These are phyloP conservation scores for Geotrichum australiense DNA, from an alignment of 1,139 yeast genomes.

Conservation along the genomic window DNA sequence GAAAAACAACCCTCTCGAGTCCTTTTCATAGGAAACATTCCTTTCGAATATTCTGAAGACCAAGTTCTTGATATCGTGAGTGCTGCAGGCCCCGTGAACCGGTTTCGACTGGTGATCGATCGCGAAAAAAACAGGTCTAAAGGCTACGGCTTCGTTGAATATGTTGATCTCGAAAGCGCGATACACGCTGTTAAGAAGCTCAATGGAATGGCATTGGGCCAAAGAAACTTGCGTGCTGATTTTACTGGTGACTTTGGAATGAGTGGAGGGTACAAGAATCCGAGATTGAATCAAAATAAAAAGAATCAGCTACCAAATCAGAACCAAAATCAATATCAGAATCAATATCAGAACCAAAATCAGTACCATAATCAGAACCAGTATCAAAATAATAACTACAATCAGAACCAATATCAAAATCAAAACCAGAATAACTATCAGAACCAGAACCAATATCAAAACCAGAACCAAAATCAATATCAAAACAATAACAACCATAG, in stretches of 20 bases:
- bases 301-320: neutral
- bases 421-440: slow-evolving; percentile 18
- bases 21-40: slow-evolving; percentile 59
- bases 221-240: slow-evolving; percentile 58
- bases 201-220: slow-evolving; percentile 61
- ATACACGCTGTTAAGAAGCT: slow-evolving; percentile 73
- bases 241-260: slow-evolving; percentile 43
- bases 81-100: slow-evolving; percentile 70
- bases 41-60: slow-evolving; percentile 79
- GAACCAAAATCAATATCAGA: neutral
- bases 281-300: neutral
- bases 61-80: slow-evolving; percentile 69
- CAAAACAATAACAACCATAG: neutral
- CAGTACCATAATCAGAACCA: neutral
- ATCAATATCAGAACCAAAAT: neutral
- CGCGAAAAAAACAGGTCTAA: slow-evolving; percentile 64
- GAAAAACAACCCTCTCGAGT: slow-evolving; percentile 38
- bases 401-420: neutral
- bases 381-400: neutral
- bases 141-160: slow-evolving; percentile 74
- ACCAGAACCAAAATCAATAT: neutral
- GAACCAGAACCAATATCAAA: slow-evolving; percentile 17
- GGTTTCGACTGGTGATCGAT: slow-evolving; percentile 64
- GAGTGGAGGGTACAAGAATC: slow-evolving; percentile 1
- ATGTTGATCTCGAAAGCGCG: slow-evolving; percentile 59